These are phyloP conservation scores for Pythium aphanidermatum DNA, from an alignment of 352 stramenopile genomes.

Conservation along the genomic window DNA sequence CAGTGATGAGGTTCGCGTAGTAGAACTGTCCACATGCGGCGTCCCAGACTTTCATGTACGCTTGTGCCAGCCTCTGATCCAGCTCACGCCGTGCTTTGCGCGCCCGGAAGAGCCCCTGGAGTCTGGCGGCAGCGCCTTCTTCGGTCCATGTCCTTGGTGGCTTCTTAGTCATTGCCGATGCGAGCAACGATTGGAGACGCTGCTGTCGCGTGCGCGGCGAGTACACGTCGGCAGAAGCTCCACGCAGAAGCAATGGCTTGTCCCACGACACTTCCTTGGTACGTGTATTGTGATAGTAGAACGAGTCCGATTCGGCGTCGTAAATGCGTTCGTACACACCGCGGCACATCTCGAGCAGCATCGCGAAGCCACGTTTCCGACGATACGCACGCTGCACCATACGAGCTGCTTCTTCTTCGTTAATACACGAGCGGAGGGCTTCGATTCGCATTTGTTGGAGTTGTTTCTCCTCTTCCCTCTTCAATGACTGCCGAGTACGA, in stretches of 20 bases:
- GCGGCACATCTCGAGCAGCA: constrained; percentile 35
- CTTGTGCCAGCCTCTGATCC: constrained; percentile 23
- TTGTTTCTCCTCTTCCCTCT: constrained; percentile 8
- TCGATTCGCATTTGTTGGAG: constrained; percentile 1
- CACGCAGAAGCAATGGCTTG: constrained; percentile 47
- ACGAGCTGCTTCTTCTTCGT: constrained; percentile 28
- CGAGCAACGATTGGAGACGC: constrained; percentile 25
- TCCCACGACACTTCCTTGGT: constrained; percentile 65
- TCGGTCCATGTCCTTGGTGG: constrained; percentile 31
- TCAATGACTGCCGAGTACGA: constrained; percentile 21
- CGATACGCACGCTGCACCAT: constrained; percentile 60
- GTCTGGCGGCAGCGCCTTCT: constrained; percentile 29
- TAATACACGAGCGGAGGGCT: constrained; percentile 11
- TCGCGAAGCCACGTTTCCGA: constrained; percentile 34
- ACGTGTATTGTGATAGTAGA: constrained; percentile 79
- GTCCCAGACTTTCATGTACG: constrained; percentile 60
- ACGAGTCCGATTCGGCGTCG: constrained; percentile 37
- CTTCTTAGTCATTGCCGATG: neutral
- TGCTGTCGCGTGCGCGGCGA: constrained; percentile 42
- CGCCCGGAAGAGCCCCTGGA: constrained; percentile 57
- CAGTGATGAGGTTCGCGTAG: constrained; percentile 67
- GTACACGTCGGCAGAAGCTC: constrained; percentile 34
- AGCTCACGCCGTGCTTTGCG: constrained; percentile 41
- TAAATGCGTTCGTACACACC: constrained; percentile 69
- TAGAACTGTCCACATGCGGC: constrained; percentile 42